Evolutionary conservation across 768 basidiomycete species (phyloP).

Genomic region (Leccinum olivaceopallidum): DNA sequence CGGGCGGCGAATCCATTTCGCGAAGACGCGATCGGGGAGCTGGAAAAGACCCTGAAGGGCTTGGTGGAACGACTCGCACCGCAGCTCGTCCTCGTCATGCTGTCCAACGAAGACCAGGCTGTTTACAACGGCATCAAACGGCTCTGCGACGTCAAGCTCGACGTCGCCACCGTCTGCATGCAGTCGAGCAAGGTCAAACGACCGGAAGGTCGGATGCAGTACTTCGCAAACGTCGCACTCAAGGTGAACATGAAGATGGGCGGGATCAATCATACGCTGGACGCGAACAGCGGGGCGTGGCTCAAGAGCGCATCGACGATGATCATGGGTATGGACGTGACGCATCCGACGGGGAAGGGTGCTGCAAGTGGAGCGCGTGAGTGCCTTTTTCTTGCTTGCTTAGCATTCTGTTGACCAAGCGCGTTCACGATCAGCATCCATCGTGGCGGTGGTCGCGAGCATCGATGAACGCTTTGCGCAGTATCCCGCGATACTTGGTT

Average conservation of each 20-base stretch:
- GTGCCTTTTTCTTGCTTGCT: background rate
- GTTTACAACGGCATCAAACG: slow-evolving; percentile 53
- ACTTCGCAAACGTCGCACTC: slow-evolving; percentile 55
- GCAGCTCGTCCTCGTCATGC: slow-evolving; percentile 42
- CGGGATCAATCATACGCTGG: slow-evolving; percentile 51
- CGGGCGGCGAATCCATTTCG: slow-evolving; percentile 49
- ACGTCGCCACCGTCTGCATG: slow-evolving; percentile 66
- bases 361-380: slow-evolving; percentile 50
- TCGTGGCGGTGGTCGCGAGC: slow-evolving; percentile 56
- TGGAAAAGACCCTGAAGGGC: background rate
- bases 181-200: slow-evolving; percentile 61
- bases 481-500: slow-evolving; percentile 47
- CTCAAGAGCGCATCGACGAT: slow-evolving; percentile 46
- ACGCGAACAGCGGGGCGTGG: slow-evolving; percentile 39
- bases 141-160: slow-evolving; percentile 49
- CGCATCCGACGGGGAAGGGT: slow-evolving; percentile 65
- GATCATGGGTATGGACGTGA: slow-evolving; percentile 64
- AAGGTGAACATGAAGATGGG: slow-evolving; percentile 60
- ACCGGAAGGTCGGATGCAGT: slow-evolving; percentile 50
- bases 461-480: slow-evolving; percentile 46
- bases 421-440: slow-evolving; percentile 36
- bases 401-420: background rate
- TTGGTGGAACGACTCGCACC: slow-evolving; percentile 6
- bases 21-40: slow-evolving; percentile 42
- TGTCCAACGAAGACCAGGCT: slow-evolving; percentile 47